Evolutionary conservation across 1,284 basidiomycete genomes (phyloP), one percentile per base, ranked within the genome.

Genomic region (Papiliotrema fonsecae): DNA sequence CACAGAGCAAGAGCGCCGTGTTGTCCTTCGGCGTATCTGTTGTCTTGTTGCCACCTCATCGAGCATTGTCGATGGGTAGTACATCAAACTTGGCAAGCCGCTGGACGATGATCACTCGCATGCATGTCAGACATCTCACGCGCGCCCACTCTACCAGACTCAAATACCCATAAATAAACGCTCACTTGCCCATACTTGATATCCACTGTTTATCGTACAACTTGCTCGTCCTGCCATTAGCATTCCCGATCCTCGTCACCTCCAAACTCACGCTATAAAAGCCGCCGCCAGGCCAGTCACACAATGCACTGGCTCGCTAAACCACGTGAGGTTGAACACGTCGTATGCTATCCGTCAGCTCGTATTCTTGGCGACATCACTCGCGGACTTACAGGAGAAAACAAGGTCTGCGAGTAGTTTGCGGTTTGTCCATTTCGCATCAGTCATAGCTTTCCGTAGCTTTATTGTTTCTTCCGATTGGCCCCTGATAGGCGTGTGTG

Each of bases 261-360:
- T 31, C n/a, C 18, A 4, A n/a, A 60, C 67, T 45, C 45, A 70
- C 67, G 61, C 55, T 38, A 72, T 69, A n/a, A 70, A 38, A 18
- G 58, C 69, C 6, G 66, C 58, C 9, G 45, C 36, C 26, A 72
- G 49, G 1, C 69, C 69, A 2, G 62, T 46, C 6, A 57, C 45
- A 45, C 67, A 69, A 46, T 70, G 65, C n/a, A 72, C 55, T 4
- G 69, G 69, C 50, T 72, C 68, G 37, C 57, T 58, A 22, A 62
- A 45, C 53, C 56, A 62, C 2, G 53, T 54, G 10, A 68, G 40
- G 18, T 64, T 35, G 35, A 72, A 69, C 14, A 70, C 64, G 45
- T 72, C 69, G 47, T 69, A 72, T 9, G 66, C 69, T 72, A 45
- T 1, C 7, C 13, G 30, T 30, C n/a, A 27, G n/a, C 14, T 14